phyloP scores from a whole-genome alignment of 2,329 filamentous ascomycete genomes.

The Nemania sp. region DNA sequence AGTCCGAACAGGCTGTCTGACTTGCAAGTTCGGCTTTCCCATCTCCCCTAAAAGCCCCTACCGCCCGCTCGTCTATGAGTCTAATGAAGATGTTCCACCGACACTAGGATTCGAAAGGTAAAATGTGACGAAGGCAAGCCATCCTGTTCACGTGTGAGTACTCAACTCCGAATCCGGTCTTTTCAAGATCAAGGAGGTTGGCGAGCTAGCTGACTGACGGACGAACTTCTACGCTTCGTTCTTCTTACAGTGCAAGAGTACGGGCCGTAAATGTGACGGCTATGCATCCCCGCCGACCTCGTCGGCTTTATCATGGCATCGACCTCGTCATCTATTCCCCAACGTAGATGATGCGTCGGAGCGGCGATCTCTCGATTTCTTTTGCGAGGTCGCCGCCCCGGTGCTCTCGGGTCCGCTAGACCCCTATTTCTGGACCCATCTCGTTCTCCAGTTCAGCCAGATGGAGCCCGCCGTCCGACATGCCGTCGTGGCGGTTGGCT shows the following conservation, averaged over 20 bases:
- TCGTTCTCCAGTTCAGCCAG: constrained; percentile 45
- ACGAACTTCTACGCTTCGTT: background rate
- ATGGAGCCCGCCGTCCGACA: constrained; percentile 46
- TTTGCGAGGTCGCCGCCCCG: constrained; percentile 45
- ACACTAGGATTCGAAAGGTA: constrained; percentile 35
- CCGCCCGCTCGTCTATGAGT: background rate
- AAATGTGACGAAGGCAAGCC: constrained; percentile 40
- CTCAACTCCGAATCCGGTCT: background rate
- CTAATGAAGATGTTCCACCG: constrained; percentile 12
- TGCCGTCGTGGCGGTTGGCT: constrained; percentile 47
- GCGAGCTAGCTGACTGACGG: too few species aligned
- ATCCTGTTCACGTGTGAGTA: constrained; percentile 32
- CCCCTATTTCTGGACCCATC: constrained; percentile 48
- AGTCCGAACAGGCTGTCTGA: constrained; percentile 37
- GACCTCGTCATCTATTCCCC: constrained; percentile 40
- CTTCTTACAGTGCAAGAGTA: constrained; percentile 30
- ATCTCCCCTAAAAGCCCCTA: background rate
- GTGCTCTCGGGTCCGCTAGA: constrained; percentile 44
- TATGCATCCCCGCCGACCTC: constrained; percentile 31
- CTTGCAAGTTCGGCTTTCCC: constrained; percentile 30
- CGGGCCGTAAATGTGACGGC: constrained; percentile 43
- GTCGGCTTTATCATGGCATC: constrained; percentile 41
- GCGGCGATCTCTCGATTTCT: constrained; percentile 45
- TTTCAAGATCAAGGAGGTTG: background rate
- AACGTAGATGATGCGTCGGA: constrained; percentile 35